Conservation (phyloP, 768 basidiomycete species). For the Boletellus ananas region DNA sequence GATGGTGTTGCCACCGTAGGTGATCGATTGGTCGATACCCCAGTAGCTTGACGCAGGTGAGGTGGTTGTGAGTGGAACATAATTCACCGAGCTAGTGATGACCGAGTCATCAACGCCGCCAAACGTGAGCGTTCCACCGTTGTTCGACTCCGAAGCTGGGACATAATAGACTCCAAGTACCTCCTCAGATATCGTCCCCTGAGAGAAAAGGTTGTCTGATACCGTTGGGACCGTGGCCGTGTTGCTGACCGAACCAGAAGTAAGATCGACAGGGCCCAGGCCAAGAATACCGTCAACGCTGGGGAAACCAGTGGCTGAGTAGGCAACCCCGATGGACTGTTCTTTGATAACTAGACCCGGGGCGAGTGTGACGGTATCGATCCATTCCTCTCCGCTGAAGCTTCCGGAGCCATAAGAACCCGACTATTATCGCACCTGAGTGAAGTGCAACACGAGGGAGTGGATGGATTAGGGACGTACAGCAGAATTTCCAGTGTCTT, state of each 20-base stretch:
- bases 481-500: slow-evolving; percentile 9
- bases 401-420: not conserved
- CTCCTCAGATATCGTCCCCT: slow-evolving; percentile 25
- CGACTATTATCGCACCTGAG: not conserved
- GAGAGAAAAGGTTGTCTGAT: slow-evolving; percentile 28
- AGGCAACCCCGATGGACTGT: slow-evolving; percentile 35
- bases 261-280: slow-evolving; percentile 32
- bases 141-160: slow-evolving; percentile 17
- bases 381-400: slow-evolving; percentile 4
- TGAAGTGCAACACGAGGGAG: not conserved
- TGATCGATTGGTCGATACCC: slow-evolving; percentile 29
- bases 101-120: slow-evolving; percentile 18
- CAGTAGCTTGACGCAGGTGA: slow-evolving; percentile 23
- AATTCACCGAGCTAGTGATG: slow-evolving; percentile 17
- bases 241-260: slow-evolving; percentile 20
- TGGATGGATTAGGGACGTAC: not conserved
- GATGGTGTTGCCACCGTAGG: slow-evolving; percentile 19
- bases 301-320: slow-evolving; percentile 21
- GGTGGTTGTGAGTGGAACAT: slow-evolving; percentile 21
- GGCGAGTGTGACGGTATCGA: not conserved
- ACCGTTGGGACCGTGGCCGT: slow-evolving; percentile 1
- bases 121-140: slow-evolving; percentile 23
- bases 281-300: slow-evolving; percentile 39
- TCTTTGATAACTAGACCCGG: not conserved
- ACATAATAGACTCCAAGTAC: slow-evolving; percentile 31